Evolutionary conservation across 768 basidiomycete species (phyloP), one percentile per base, ranked within the genome.

Genomic region (Agaricus sinodeliciosus): DNA sequence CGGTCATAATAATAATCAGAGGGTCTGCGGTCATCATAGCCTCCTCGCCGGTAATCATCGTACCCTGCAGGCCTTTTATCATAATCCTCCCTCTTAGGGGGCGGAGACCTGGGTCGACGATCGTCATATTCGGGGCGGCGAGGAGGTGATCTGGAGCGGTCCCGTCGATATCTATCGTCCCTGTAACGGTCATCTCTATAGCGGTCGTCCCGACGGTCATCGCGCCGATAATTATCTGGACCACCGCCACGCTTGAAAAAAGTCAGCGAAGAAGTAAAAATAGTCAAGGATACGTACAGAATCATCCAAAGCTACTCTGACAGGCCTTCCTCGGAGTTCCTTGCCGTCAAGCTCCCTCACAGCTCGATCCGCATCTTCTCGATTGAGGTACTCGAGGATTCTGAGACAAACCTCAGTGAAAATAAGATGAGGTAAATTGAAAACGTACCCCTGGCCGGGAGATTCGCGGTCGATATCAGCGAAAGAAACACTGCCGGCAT

Each of bases 281-380:
- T 16, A 31, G 5, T 36, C 31, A 53, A 46, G 49, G 16, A 41
- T 15, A 63, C 81, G 40, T 61, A 87, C 85, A 57, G 74, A 75
- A 35, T 85, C 82, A 44, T 85, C 81, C 31, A 79, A 62, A 27
- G 78, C 74, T 26, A 95, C 87, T 52, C 84, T 82, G 49, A 93
- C 89, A 45, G 79, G 76, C 48, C 84, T 75, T 54, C 92, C 92
- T 59, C 92, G 89, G 42, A 96, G 82, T 59, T 96, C 94, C 59
- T 82, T 88, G 56, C 86, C 85, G 60, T 90, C 86, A 35, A 97
- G 74, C 31, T 87, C 85, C 65, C 83, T 87, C 60, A 94, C 81
- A n/a, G 95, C 95, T 57, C 88, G 85, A 37, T 97, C 94, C 42
- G 93, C 93, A 60, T 98, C 95, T 5, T 90, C 89, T 51, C 89